Base-by-base conservation (phyloP, 2,329 filamentous ascomycete species). In the Ophiostoma tasmaniense region DNA sequence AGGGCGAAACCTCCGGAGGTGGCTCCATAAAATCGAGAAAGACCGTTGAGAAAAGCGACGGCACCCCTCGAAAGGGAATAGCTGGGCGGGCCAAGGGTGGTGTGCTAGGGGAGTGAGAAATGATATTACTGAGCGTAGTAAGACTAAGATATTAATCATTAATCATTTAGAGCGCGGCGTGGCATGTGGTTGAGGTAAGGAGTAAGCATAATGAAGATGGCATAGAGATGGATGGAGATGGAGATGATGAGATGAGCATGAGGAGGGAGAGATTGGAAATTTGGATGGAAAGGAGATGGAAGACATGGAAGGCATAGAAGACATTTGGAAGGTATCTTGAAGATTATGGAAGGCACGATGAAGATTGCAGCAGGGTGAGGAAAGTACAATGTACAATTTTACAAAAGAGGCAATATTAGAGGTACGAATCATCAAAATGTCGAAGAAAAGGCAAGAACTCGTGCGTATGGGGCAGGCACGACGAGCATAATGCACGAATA, bases 1-100 rank as follows among this genome's bases (percentile, higher is more conserved):
- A 78, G 75, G 77, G 76, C 79, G 77, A 81, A 81, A 79, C 77
- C 79, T 82, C 80, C 80, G 80, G 81, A 73, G 73, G 73, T 74
- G 74, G 81, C 75, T 78, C 81, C 80, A 78, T 79, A 79, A 76
- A 78, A 79, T 79, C 37, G 35, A 79, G 77, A 80, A 79, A 71
- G 76, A 77, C 79, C 79, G 80, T 82, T 81, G 79, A 80, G 76
- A 52, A 67, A 69, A 79, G 77, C 81, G 64, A 55, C 62, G 67
- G 67, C 37, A 75, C 72, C 75, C 74, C 72, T 73, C 72, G 70
- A 69, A 76, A 80, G 68, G 78, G 79, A 77, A 80, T 79, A 77
- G 79, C 76, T n/a, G 77, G 76, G 75, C 70, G 72, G 74, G 59
- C 71, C 75, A 76, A 55, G 50, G 61, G 33, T 65, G 64, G 64